These are phyloP conservation scores for Neofusicoccum parvum DNA, from an alignment of 2,329 filamentous ascomycete species.

Conservation along the genomic window DNA sequence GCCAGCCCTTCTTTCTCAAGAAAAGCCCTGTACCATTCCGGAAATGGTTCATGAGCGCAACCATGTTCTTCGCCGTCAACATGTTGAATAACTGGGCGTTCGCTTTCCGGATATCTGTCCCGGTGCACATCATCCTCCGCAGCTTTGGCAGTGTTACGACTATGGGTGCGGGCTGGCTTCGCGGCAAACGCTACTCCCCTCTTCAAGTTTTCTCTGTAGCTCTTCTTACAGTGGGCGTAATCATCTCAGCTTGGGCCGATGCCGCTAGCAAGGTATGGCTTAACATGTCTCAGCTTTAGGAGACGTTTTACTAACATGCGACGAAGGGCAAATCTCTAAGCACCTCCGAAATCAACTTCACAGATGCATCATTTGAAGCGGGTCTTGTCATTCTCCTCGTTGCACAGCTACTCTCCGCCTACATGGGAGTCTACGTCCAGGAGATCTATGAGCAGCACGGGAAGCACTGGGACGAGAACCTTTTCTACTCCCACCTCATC, in stretches of 20 bases:
- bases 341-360: constrained; percentile 41
- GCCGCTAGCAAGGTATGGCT: constrained; percentile 73
- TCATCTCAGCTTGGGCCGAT: constrained; percentile 88
- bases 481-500: constrained; percentile 86
- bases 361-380: constrained; percentile 57
- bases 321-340: constrained; percentile 46
- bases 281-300: neutral
- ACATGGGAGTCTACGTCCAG: constrained; percentile 95
- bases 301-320: neutral
- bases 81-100: constrained; percentile 98
- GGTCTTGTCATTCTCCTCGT: constrained; percentile 83
- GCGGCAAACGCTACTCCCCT: constrained; percentile 80
- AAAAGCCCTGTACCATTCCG: constrained; percentile 78
- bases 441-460: constrained; percentile 84
- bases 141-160: constrained; percentile 96
- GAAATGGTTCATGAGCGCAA: constrained; percentile 86
- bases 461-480: constrained; percentile 89
- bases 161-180: constrained; percentile 84
- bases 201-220: constrained; percentile 81
- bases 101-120: constrained; percentile 93
- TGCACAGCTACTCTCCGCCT: constrained; percentile 86
- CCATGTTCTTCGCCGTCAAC: constrained; percentile 91
- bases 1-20: constrained; percentile 71
- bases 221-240: constrained; percentile 82
- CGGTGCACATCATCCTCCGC: constrained; percentile 92